Evolutionary conservation across 805 yeast species (phyloP), one percentile per base, ranked within the genome.

Genomic region (Jamesozyma spencerorum): DNA sequence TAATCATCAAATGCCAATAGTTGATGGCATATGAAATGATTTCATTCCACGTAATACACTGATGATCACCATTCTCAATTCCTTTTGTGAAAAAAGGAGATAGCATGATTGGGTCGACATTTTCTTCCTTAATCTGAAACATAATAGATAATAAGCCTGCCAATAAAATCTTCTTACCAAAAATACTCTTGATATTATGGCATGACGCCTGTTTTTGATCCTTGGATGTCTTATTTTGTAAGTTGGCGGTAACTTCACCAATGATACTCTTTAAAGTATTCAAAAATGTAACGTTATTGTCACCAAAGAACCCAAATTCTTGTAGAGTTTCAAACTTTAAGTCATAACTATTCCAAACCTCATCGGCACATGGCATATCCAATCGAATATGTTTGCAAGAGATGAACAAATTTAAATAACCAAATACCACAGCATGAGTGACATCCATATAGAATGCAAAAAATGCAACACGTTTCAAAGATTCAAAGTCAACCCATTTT

Each of bases 391-490:
- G 85, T 51, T 78, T 81, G 7, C 77, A 53, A 28, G 48, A 69
- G 19, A 75, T 71, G 35, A 78, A 58, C 27, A 71, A 55, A 50
- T 75, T 65, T 43, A 81, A 74, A 60, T 85, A 94, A 5, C 94
- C 82, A 58, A 81, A 85, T 37, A 83, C 72, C 13, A 81, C 75
- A 30, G 86, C 82, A 63, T 86, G 94, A 2, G 80, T 71, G 2
- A 82, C 78, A 60, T 85, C 95, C 51, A 82, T 68, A 55, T 81
- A 81, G 56, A 85, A 86, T 12, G 94, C 86, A 77, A 83, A 76
- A 43, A 79, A 75, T 1, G 94, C 84, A 1, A 82, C 72, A 42
- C 95, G 63, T 55, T 85, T 85, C 69, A 83, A 68, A 37, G 79
- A 74, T 60, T 85, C 95, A 31, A 77, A 75, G 40, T 83, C 85